Conservation (phyloP, 2,329 filamentous ascomycete genomes). For the Periconia sp. region DNA sequence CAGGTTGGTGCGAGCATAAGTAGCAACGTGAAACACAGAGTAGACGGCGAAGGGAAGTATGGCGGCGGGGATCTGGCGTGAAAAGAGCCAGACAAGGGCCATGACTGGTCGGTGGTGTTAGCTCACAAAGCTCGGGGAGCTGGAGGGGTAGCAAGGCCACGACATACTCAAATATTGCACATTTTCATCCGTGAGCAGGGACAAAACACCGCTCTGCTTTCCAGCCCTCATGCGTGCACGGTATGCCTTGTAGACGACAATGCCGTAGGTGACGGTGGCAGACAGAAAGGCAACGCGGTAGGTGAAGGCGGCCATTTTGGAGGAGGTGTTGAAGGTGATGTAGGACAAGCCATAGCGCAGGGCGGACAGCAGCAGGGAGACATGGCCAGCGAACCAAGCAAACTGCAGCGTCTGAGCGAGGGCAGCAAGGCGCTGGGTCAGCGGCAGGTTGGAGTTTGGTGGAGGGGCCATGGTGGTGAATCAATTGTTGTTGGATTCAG, state of each 20-base stretch:
- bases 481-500: conserved; percentile 7
- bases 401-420: conserved; percentile 93
- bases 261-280: conserved; percentile 90
- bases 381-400: conserved; percentile 71
- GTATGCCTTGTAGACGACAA: conserved; percentile 98
- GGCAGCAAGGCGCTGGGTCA: conserved; percentile 72
- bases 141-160: conserved; percentile 16
- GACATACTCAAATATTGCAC: conserved; percentile 92
- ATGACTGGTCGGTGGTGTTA: conserved; percentile 62
- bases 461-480: conserved; percentile 67
- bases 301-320: conserved; percentile 73
- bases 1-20: conserved; percentile 90
- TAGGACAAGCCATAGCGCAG: conserved; percentile 83
- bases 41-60: conserved; percentile 95
- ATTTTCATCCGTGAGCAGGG: conserved; percentile 85
- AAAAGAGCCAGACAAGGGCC: conserved; percentile 93
- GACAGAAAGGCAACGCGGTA: conserved; percentile 91
- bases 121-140: conserved; percentile 10
- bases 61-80: conserved; percentile 84
- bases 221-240: conserved; percentile 79
- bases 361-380: conserved; percentile 81
- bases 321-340: conserved; percentile 84
- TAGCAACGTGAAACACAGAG: conserved; percentile 97
- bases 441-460: conserved; percentile 67
- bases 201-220: conserved; percentile 64